Conservation (phyloP, 1,284 basidiomycete species). For the Pisolithus thermaeus region DNA sequence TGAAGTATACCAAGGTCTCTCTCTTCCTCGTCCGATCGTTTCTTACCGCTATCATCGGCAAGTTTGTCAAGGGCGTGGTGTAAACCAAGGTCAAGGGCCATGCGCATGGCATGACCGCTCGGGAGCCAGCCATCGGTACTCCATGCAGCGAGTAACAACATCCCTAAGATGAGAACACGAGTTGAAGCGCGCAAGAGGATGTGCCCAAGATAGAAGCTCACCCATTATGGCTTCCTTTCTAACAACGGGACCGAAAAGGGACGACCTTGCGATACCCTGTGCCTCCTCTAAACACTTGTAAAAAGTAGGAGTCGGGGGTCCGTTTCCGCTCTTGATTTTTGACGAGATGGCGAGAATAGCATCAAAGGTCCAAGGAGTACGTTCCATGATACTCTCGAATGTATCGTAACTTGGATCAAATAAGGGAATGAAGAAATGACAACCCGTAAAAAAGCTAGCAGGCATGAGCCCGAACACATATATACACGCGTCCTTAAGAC, state of each 20-base stretch:
- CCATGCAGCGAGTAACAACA: conserved; percentile 89
- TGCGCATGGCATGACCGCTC: conserved; percentile 88
- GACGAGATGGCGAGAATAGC: conserved; percentile 86
- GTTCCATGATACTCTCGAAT: conserved; percentile 83
- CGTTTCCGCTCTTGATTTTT: conserved; percentile 87
- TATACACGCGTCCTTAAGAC: conserved; percentile 11
- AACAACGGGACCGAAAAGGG: conserved; percentile 87
- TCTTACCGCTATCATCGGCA: conserved; percentile 65
- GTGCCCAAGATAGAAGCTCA: conserved; percentile 21
- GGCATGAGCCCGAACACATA: conserved; percentile 15
- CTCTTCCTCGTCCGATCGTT: conserved; percentile 76
- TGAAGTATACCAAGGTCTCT: conserved; percentile 65
- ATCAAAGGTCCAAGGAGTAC: conserved; percentile 91
- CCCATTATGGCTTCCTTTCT: conserved; percentile 93
- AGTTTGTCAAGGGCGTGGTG: conserved; percentile 88
- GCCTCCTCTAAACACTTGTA: conserved; percentile 90
- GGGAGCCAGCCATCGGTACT: conserved; percentile 93
- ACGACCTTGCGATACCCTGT: conserved; percentile 88
- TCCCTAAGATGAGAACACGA: conserved; percentile 44
- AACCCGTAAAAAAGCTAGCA: conserved; percentile 88
- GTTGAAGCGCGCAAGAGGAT: background rate
- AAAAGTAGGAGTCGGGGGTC: conserved; percentile 77
- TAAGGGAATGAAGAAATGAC: conserved; percentile 90
- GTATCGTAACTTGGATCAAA: conserved; percentile 90
- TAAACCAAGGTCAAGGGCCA: conserved; percentile 89